Base-by-base conservation (phyloP, 768 basidiomycete genomes). In the Pleurotus tuber-regium region DNA sequence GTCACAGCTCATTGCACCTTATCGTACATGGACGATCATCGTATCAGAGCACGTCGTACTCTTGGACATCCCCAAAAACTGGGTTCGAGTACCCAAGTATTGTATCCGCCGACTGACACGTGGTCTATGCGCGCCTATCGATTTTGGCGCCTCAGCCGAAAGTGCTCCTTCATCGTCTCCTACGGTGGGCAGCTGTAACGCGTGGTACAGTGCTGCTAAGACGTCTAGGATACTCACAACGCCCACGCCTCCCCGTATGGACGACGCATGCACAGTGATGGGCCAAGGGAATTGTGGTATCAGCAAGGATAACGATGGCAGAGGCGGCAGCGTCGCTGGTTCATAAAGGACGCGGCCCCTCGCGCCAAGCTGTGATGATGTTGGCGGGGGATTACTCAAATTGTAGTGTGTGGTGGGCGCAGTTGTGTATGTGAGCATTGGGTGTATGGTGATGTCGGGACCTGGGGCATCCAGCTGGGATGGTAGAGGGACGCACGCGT, bases 191-290 rank as follows among this genome's bases (percentile, higher is more conserved):
- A 33, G 31, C 4, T 36, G 16, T 23, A 48, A 9, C 4, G 19
- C 46, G 3, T 21, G 46, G 18, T 48, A 14, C 31, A 48, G 23
- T 10, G 21, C 18, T 14, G 23, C 2, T 18, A 48, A 16, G 21
- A 48, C 31, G 7, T 48, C 46, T 5, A 28, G 19, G 3, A 35
- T 21, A 9, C 30, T 33, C 18, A 48, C 46, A 6, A 23, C 23
- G 10, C 30, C 14, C 7, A 29, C 30, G 11, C 31, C 46, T 35
- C 46, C 29, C 30, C 29, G n/a, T 36, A 31, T 16, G 4, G 30
- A 23, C 29, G 46, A 25, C 3, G 46, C 46, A 24, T 48, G 31
- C 29, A 48, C 46, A n/a, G 46, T 48, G 1, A 48, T 35, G n/a
- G 46, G 31, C 46, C 46, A 48, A 21, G 46, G 46, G 14, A 35